Base-by-base conservation (phyloP, 331 rosid genomes). In the Quercus tomentella region DNA sequence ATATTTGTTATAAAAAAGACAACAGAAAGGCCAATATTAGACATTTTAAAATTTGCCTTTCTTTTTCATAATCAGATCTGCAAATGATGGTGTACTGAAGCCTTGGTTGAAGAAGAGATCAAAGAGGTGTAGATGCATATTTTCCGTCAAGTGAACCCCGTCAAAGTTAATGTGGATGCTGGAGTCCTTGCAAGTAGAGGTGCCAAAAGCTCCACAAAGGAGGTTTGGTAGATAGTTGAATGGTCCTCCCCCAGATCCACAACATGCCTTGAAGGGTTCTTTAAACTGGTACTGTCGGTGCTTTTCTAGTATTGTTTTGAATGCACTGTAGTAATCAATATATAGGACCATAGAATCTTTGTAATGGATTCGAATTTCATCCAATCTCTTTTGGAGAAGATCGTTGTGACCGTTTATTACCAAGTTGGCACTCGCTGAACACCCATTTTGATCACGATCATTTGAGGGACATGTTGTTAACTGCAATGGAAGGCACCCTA, bases 231-330 rank as follows among this genome's bases (percentile, higher is more conserved):
- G 73, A 25, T 61, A 79, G 72, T 69, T 16, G 30, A 43, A 73
- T 14, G 63, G 16, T 10, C 73, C 76, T 14, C 30, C 6, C 21
- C 57, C 60, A 20, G 74, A 16, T 33, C 82, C 82, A 33, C 78
- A 79, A 35, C 82, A 75, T 7, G 74, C 84, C 70, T 26, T 73
- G 71, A 80, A 80, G n/a, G 84, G 84, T 74, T 75, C 76, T 30
- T 54, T 52, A 33, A 80, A 66, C 2, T 69, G 70, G 31, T 67
- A 80, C 6, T 20, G 7, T 20, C 10, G 12, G 67, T 63, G 43
- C 8, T 80, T 80, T 5, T 21, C 4, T 54, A 80, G 12, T 1
- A 80, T 80, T 12, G 67, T 22, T 26, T 66, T 45, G 62, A 66
- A 80, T 25, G 84, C 78, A 15, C 56, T 41, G 21, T 28, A 80